These are phyloP conservation scores for Elaeis guineensis DNA, from an alignment of 176 grass and related monocot genomes.

Conservation along the genomic window DNA sequence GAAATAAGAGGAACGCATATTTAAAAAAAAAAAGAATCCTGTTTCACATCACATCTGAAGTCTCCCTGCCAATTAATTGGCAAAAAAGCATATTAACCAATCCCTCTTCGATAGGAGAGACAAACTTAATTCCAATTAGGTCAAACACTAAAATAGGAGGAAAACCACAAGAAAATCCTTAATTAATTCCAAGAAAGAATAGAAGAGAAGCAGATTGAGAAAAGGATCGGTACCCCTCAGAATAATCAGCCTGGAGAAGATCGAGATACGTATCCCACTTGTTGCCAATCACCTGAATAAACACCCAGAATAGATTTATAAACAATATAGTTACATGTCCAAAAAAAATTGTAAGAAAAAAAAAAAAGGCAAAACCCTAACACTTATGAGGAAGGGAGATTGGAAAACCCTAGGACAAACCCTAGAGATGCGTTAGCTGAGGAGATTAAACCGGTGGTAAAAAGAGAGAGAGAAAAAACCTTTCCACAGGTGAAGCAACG, in stretches of 20 bases:
- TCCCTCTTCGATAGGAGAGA: no score
- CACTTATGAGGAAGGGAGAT: background rate
- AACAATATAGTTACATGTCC: background rate
- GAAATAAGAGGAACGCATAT: no score
- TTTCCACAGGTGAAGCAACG: slow-evolving; percentile 97
- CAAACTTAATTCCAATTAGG: no score
- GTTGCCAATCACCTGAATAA: slow-evolving; percentile 84
- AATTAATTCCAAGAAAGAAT: no score
- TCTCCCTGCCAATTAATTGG: no score
- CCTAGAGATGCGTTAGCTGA: background rate
- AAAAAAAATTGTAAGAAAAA: background rate
- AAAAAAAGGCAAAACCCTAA: background rate
- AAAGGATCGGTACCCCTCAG: slow-evolving; percentile 53
- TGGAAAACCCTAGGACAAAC: background rate
- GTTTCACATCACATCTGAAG: no score
- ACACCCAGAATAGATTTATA: background rate
- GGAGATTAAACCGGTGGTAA: background rate
- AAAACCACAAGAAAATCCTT: no score
- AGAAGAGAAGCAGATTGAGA: background rate
- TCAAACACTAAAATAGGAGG: no score
- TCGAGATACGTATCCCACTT: slow-evolving; percentile 92
- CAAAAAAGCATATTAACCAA: no score
- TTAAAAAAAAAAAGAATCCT: no score
- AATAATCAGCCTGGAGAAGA: slow-evolving; percentile 84
- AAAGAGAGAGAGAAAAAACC: slow-evolving; percentile 6